Evolutionary conservation across 257 asterid species (phyloP).

Genomic region (Paulownia fortunei): DNA sequence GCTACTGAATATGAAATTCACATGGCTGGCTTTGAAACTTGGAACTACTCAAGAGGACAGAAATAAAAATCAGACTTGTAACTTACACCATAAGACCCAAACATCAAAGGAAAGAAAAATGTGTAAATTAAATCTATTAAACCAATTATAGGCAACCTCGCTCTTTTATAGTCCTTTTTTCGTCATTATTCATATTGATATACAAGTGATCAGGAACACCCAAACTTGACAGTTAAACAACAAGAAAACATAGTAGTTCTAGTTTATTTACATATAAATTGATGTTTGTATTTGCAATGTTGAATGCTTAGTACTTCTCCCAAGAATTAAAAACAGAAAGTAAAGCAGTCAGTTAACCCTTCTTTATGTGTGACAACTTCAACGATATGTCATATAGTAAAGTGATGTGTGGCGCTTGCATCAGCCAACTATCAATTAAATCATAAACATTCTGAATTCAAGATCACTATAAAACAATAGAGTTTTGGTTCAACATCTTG

Average conservation of each 20-base stretch:
- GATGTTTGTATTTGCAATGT: background rate
- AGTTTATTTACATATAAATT: background rate
- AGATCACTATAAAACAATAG: too few relatives aligned
- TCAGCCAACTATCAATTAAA: background rate
- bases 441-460: too few relatives aligned
- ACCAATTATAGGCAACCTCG: background rate
- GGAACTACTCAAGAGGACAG: background rate
- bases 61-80: background rate
- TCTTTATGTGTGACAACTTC: background rate
- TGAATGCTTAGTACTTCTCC: background rate
- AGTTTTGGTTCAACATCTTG: too few relatives aligned
- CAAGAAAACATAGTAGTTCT: background rate
- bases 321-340: background rate
- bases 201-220: background rate
- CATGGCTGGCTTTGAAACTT: too few relatives aligned
- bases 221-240: slow-evolving; percentile 1
- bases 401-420: background rate
- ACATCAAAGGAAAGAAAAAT: background rate
- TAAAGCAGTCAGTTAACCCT: background rate
- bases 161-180: background rate
- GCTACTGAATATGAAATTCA: too few relatives aligned
- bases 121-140: background rate
- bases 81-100: background rate
- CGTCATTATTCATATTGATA: background rate
- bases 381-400: background rate